Evolutionary conservation across 768 basidiomycete genomes (phyloP), one percentile per base, ranked within the genome.

Genomic region (Rhizopogon vesiculosus): DNA sequence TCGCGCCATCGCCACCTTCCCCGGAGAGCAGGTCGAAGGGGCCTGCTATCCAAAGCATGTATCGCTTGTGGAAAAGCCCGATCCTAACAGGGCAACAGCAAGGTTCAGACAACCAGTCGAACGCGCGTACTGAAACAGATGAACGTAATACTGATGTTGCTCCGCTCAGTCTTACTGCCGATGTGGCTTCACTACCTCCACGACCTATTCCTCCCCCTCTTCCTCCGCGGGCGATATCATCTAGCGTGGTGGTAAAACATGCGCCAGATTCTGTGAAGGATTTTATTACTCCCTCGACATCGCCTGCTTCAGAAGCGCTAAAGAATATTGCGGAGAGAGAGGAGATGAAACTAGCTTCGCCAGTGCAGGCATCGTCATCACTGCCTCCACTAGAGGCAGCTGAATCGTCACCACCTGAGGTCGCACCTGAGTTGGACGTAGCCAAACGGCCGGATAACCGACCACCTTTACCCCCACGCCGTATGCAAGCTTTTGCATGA

Each of bases 31-130:
- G 70, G 56, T 61, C 63, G 13, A 66, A 81, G 67, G 76, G 78
- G 46, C 79, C 81, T 8, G 79, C 82, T 19, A 82, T 89, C 35
- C 84, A 84, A 67, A 81, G 76, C 56, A 79, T 91, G 56, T 90
- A 90, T 66, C 82, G 87, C 10, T 73, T 93, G 52, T 90, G 87
- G 85, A 89, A 88, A 54, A 80, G 73, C 45, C 80, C 83, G 13
- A 64, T 68, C 19, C 55, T 72, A 16, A 53, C 64, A 0, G 64
- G 73, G n/a, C 72, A 71, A 45, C 53, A 44, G 25, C 25, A 52
- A 13, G 60, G 58, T 42, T 55, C 63, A 22, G 68, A 65, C 42
- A 46, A 29, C 8, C 59, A 55, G 7, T 12, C 52, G 15, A 55
- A 56, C 40, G 12, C 54, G 19, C 45, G 25, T 12, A 39, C 52